Base-by-base conservation (phyloP, 345 rosid genomes). In the Streptanthus diversifolius region DNA sequence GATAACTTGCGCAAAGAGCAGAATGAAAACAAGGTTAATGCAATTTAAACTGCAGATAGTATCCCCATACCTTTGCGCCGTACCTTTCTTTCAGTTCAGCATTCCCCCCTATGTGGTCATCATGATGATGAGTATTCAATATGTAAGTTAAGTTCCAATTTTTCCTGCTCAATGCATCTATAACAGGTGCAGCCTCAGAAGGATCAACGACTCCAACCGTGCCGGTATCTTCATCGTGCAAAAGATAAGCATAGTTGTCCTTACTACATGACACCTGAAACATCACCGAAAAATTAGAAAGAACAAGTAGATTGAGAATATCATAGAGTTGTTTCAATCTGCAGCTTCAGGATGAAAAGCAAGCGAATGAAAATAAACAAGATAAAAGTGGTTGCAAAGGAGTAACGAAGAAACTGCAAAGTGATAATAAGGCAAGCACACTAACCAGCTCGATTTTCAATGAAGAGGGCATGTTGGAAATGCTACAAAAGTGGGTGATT, bases 121-220 rank as follows among this genome's bases (percentile, higher is more conserved):
- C 70, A 76, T 90, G 97, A 80, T 95, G 99, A 84, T 95, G 98
- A 29, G 99, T 95, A 72, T 95, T 95, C 45, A 95, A 76, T 77
- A 95, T 95, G 64, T 95, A 95, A 43, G 86, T 95, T 81, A 95
- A 84, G 76, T 95, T 92, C 71, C 88, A 75, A 43, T 95, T 85
- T 79, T 86, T 95, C 75, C 72, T 82, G 75, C 84, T 90, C 82
- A 92, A 80, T 68, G 92, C 99, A 44, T 95, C 86, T 25, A 95
- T 82, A 74, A 95, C 74, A 51, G 99, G 99, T 22, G 70, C 78
- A 74, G 98, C 85, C 83, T 95, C 99, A 72, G 88, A 84, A 12
- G 99, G 99, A 87, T 95, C 99, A 82, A 95, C 98, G 48, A 95
- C 97, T 58, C 97, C 99, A 80, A 95, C 98, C 0, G 99, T 95